Evolutionary conservation across 1,284 basidiomycete species (phyloP), one percentile per base, ranked within the genome.

Genomic region (Pterulicium gracile): DNA sequence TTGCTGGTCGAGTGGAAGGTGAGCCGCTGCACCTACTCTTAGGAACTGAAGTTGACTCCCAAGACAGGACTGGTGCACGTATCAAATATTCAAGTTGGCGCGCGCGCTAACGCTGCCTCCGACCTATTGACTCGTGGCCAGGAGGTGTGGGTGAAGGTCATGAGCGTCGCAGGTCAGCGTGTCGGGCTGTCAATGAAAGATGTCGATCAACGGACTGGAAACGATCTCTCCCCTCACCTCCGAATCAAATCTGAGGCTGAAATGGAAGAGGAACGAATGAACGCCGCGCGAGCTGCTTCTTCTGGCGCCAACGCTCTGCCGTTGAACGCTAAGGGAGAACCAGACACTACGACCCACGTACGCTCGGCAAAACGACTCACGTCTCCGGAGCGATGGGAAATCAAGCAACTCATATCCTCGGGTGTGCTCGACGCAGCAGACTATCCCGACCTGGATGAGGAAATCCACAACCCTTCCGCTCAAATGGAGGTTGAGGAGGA

Each of bases 311-410:
- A 84, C 56, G 77, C 77, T 43, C 67, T 82, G 47, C 87, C 77
- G 44, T 69, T 81, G 40, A 72, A 72, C 39, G 68, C 73, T 14
- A 68, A 68, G 48, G 74, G 75, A 44, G 73, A 76, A 41, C 39
- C 39, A 15, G n/a, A n/a, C 7, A 10, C 27, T 34, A 10, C 27
- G 42, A 69, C 60, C 14, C 73, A 63, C 15, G 71, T 79, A 14
- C 73, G 86, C 18, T 88, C 86, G 14, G 90, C 91, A 1, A 95
- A 95, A 61, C 80, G 96, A 14, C 68, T 98, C 47, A 95, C 95
- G 1, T 94, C 90, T 20, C 96, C 96, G 0, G 96, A 99, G 63
- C 80, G 96, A 18, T 99, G 95, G 91, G 96, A 99, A 68, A 90
- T 98, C 63, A 97, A 98, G 63, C 96, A 98, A 63, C 79, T 98